Base-by-base conservation (phyloP, 1,284 basidiomycete genomes). In the Prillingera fragicola region DNA sequence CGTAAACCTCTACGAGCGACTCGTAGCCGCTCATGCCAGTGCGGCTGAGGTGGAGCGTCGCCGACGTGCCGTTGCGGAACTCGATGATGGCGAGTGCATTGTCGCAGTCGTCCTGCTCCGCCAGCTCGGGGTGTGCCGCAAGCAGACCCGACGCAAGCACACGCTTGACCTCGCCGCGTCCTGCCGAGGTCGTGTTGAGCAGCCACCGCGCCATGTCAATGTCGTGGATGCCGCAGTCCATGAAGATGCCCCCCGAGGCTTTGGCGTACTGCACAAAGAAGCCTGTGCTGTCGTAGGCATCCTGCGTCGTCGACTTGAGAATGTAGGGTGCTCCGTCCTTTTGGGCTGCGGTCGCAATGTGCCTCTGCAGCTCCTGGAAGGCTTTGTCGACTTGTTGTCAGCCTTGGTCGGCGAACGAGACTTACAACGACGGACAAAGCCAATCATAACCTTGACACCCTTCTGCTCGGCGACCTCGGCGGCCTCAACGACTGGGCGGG, bases 191-290 rank as follows among this genome's bases (percentile, higher is more conserved):
- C 7, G 33, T 19, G 18, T 19, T 8, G n/a, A 43, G 45, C 12
- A 54, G 38, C 45, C 47, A 50, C 19, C 54, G 40, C 9, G 52
- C 35, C 12, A 43, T 27, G 36, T 57, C 56, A 17, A 55, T 53
- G 33, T 60, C 58, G 43, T 60, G 57, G 15, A 60, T 52, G 4
- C 46, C 57, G 26, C 45, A 48, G 35, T 60, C 58, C 15, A 55
- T 44, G 14, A 51, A 48, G 43, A 60, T 59, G 1, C 54, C 55
- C 4, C 58, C 58, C 4, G 48, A 49, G n/a, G 42, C 37, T 24
- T 36, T 29, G 21, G 49, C 43, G 34, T 53, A 60, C 12, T 26
- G 19, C n/a, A 56, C 41, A 18, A 50, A 45, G 29, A 41, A 40
- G 2, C 48, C 48, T 14, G 38, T 15, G 7, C 0, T 5, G 35